These are phyloP conservation scores for Bipolaris gigantea DNA, from an alignment of 2,329 filamentous ascomycete species.

Conservation along the genomic window DNA sequence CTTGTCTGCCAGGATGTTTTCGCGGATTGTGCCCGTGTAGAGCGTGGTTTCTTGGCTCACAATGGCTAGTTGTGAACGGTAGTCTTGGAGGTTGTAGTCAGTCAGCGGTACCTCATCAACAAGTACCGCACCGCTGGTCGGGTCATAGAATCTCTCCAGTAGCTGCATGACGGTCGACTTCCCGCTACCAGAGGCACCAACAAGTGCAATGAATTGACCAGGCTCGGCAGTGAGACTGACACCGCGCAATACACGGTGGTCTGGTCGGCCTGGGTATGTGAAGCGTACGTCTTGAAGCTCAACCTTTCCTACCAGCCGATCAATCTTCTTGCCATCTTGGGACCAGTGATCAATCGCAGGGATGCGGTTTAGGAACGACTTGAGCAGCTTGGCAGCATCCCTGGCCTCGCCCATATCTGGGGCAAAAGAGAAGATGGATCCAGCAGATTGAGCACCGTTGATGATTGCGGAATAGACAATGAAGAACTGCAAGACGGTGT, in stretches of 20 bases:
- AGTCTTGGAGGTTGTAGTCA: slow-evolving; percentile 75
- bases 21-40: slow-evolving; percentile 87
- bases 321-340: slow-evolving; percentile 52
- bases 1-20: slow-evolving; percentile 73
- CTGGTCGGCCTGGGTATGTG: slow-evolving; percentile 86
- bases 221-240: slow-evolving; percentile 73
- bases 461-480: slow-evolving; percentile 85
- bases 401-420: slow-evolving; percentile 97
- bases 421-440: slow-evolving; percentile 89
- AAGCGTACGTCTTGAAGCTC: slow-evolving; percentile 95
- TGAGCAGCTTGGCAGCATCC: slow-evolving; percentile 77
- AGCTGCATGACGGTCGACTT: slow-evolving; percentile 93
- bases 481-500: slow-evolving; percentile 85
- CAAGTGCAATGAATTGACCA: slow-evolving; percentile 83
- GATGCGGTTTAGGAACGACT: slow-evolving; percentile 78
- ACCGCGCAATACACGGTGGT: slow-evolving; percentile 88
- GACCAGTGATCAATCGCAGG: slow-evolving; percentile 65
- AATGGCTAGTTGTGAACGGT: slow-evolving; percentile 83
- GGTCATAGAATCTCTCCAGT: slow-evolving; percentile 93
- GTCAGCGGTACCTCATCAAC: slow-evolving; percentile 84
- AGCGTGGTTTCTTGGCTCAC: slow-evolving; percentile 94
- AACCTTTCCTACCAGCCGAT: slow-evolving; percentile 64
- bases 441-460: slow-evolving; percentile 89
- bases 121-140: slow-evolving; percentile 75
- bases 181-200: slow-evolving; percentile 91